These are phyloP conservation scores for Botryotinia calthae DNA, from an alignment of 2,329 filamentous ascomycete species.

Conservation along the genomic window DNA sequence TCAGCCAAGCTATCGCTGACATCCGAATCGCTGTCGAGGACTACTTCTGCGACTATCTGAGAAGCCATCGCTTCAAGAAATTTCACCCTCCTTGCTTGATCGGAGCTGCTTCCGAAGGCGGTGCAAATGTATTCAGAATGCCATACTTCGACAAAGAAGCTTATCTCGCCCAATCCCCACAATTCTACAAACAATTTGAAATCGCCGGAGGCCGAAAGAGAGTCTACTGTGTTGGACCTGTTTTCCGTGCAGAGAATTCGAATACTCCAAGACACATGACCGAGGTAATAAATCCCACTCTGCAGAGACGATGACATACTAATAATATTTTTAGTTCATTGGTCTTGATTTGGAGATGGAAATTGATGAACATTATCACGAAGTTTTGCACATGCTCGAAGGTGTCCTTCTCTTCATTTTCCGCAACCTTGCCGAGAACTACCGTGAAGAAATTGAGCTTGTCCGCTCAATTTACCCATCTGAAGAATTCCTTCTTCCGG, in stretches of 20 bases:
- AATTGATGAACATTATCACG: conserved; percentile 73
- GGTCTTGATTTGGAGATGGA: conserved; percentile 90
- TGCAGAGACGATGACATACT: background rate
- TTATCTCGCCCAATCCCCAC: conserved; percentile 75
- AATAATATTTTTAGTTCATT: conserved; percentile 56
- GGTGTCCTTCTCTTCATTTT: conserved; percentile 76
- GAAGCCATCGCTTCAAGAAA: conserved; percentile 70
- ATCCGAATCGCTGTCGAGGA: conserved; percentile 44
- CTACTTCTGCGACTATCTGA: conserved; percentile 77
- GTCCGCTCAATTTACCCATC: conserved; percentile 74
- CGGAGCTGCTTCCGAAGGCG: conserved; percentile 87
- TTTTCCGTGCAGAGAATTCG: conserved; percentile 83
- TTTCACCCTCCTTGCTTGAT: conserved; percentile 90
- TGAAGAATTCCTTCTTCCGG: conserved; percentile 72
- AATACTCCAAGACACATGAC: conserved; percentile 85
- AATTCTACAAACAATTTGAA: conserved; percentile 86
- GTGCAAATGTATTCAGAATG: conserved; percentile 85
- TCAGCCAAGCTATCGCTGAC: conserved; percentile 79
- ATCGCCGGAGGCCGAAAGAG: conserved; percentile 76
- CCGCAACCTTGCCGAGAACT: conserved; percentile 61
- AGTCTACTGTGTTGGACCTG: conserved; percentile 75
- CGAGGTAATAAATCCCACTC: conserved; percentile 48
- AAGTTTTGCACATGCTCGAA: conserved; percentile 71
- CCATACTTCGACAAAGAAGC: conserved; percentile 86
- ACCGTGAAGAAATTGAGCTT: conserved; percentile 68